These are phyloP conservation scores for Pichia californica DNA, from an alignment of 805 yeast genomes.

Conservation along the genomic window DNA sequence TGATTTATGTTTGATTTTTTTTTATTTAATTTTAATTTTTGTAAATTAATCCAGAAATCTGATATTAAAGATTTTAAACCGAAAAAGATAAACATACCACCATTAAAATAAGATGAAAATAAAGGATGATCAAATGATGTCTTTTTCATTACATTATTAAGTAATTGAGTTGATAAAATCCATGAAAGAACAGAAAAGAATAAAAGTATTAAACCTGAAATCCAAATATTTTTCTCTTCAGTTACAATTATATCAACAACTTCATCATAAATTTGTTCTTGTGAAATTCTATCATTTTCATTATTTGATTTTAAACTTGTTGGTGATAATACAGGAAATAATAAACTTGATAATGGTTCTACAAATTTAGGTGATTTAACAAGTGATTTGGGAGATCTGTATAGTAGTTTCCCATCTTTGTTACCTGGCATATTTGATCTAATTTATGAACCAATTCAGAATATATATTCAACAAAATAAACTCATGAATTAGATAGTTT, in stretches of 20 bases:
- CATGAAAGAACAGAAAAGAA: slow-evolving; percentile 39
- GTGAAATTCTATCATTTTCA: slow-evolving; percentile 10
- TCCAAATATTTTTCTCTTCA: slow-evolving; percentile 37
- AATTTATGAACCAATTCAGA: background rate
- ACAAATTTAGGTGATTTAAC: slow-evolving; percentile 6
- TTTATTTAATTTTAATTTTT: background rate
- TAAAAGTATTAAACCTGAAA: slow-evolving; percentile 38
- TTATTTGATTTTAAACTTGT: slow-evolving; percentile 13
- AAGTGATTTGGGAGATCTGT: slow-evolving; percentile 11
- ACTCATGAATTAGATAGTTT: no score
- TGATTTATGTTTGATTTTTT: background rate
- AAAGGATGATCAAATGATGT: slow-evolving; percentile 44
- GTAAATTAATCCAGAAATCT: background rate
- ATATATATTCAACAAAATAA: no score
- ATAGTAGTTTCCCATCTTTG: background rate
- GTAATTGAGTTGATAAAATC: slow-evolving; percentile 44
- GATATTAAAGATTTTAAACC: slow-evolving; percentile 32
- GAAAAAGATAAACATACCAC: slow-evolving; percentile 40
- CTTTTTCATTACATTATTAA: slow-evolving; percentile 42
- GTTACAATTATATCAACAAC: slow-evolving; percentile 27
- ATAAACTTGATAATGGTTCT: slow-evolving; percentile 6
- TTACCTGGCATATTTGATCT: background rate
- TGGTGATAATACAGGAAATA: slow-evolving; percentile 12
- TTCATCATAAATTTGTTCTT: slow-evolving; percentile 23
- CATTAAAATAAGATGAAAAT: slow-evolving; percentile 41